Base-by-base conservation (phyloP, 1,284 basidiomycete species). In the Vanrija humicola region DNA sequence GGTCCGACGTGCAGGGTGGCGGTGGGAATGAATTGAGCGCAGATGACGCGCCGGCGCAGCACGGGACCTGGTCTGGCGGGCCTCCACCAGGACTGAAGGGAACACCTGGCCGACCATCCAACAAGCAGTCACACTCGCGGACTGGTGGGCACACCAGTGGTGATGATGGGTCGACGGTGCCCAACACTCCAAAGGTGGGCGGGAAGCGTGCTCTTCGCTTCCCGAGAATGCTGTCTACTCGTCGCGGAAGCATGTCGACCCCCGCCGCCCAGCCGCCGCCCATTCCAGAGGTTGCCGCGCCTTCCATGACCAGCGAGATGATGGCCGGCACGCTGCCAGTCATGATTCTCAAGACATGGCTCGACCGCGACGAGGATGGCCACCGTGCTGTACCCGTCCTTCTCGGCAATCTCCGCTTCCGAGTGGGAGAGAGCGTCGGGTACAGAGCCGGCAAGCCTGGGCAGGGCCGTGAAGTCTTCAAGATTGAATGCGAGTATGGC, bases 331-430 rank as follows among this genome's bases (percentile, higher is more conserved):
- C 88, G 19, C 82, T 95, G 12, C 87, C 88, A 0, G 84, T 86
- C 6, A 80, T 93, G 60, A 88, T 95, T 80, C 78, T 95, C 48
- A 86, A 88, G 48, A 84, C 97, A 64, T 91, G 89, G 84, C 83
- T 98, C 53, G 93, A 97, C 68, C 83, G 89, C 34, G 94, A 97
- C 72, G 94, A 98, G 77, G 86, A 88, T 63, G 86, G 82, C 8
- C 82, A 87, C 56, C 82, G 90, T 39, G 85, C 92, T 29, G 84
- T 98, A 6, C 94, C 94, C 0, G 81, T 90, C 3, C 82, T 98
- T 25, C 82, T 98, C 60, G 74, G 74, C 2, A 76, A 73, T 59
- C 46, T 77, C 38, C 63, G 72, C 46, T 76, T 77, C 57, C 67
- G 74, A 25, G 72, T 77, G 6, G 71, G 73, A 15, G 74, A 77